A percentile compares a stretch with the other conserved stretches of the same genome.
Evolutionary conservation across 1,284 basidiomycete species (phyloP).

Genomic region (Ceratobasidium sp.): DNA sequence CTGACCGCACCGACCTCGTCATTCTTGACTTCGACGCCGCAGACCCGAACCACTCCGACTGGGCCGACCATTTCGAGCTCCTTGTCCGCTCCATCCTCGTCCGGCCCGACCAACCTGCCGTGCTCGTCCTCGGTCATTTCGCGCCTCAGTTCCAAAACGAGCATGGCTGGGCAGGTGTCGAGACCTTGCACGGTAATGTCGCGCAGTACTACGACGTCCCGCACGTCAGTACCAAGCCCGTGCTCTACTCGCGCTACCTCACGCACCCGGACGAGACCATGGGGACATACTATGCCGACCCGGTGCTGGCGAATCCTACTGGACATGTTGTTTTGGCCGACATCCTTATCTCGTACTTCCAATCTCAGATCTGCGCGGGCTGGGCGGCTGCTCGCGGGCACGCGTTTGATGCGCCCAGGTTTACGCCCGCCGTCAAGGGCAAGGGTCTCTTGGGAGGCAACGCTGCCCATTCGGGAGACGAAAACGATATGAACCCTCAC

Average conservation of each 20-base stretch:
- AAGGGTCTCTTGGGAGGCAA: slow-evolving; percentile 51
- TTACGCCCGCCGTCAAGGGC: slow-evolving; percentile 47
- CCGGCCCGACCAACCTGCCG: slow-evolving; percentile 87
- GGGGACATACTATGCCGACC: slow-evolving; percentile 78
- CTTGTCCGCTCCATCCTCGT: slow-evolving; percentile 90
- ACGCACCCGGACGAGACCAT: slow-evolving; percentile 73
- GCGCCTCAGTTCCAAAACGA: slow-evolving; percentile 81
- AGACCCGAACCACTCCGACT: slow-evolving; percentile 77
- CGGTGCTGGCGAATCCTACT: slow-evolving; percentile 78
- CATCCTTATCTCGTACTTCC: slow-evolving; percentile 86
- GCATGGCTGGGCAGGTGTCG: slow-evolving; percentile 86
- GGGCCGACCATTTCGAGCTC: slow-evolving; percentile 87
- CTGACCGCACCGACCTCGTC: slow-evolving; percentile 90
- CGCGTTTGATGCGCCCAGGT: slow-evolving; percentile 67
- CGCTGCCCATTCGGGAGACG: slow-evolving; percentile 51
- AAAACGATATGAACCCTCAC: slow-evolving; percentile 53
- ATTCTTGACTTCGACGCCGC: slow-evolving; percentile 93
- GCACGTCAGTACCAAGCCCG: slow-evolving; percentile 85
- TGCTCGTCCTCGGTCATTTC: slow-evolving; percentile 92
- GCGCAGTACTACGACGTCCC: slow-evolving; percentile 97
- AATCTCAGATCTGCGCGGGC: slow-evolving; percentile 84
- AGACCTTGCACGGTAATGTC: slow-evolving; percentile 86
- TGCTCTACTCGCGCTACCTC: slow-evolving; percentile 86
- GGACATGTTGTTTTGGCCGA: slow-evolving; percentile 90
- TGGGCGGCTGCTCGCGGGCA: slow-evolving; percentile 81